Conservation (phyloP, 768 basidiomycete genomes). For the Chiua virens region DNA sequence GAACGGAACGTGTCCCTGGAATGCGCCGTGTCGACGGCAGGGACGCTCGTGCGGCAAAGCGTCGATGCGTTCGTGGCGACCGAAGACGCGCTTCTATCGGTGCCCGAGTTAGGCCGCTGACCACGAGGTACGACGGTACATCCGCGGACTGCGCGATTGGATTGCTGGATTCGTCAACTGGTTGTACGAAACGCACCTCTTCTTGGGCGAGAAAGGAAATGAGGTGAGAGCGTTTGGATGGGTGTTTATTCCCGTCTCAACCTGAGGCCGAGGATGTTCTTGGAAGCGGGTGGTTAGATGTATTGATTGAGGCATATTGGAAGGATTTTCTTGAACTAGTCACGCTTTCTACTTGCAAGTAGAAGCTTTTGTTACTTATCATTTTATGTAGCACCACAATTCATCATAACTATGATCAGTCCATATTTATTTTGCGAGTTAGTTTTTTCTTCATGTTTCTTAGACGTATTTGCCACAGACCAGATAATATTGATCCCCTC, state of each 20-base stretch:
- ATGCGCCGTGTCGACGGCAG: conserved; percentile 37
- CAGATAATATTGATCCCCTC: no score
- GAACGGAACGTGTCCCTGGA: conserved; percentile 47
- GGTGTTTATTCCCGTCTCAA: conserved; percentile 46
- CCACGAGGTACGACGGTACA: conserved; percentile 37
- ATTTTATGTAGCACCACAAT: background rate
- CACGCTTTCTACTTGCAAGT: background rate
- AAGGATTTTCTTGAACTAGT: conserved; percentile 8
- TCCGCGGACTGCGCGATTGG: conserved; percentile 54
- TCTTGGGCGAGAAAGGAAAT: conserved; percentile 55
- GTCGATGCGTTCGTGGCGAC: conserved; percentile 28
- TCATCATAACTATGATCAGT: background rate
- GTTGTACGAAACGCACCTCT: conserved; percentile 63
- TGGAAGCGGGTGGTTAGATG: background rate
- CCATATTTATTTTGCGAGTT: background rate
- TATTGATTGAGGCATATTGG: background rate
- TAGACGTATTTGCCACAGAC: background rate
- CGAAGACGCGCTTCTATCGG: conserved; percentile 21
- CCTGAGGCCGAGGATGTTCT: conserved; percentile 3
- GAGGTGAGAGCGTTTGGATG: conserved; percentile 62
- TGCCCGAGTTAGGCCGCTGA: conserved; percentile 13
- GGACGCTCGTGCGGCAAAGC: conserved; percentile 27
- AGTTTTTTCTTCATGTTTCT: background rate
- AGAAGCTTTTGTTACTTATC: background rate
- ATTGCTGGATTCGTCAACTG: conserved; percentile 62